These are phyloP conservation scores for Penicillium coprophilum DNA, from an alignment of 495 filamentous ascomycete species.

Conservation along the genomic window DNA sequence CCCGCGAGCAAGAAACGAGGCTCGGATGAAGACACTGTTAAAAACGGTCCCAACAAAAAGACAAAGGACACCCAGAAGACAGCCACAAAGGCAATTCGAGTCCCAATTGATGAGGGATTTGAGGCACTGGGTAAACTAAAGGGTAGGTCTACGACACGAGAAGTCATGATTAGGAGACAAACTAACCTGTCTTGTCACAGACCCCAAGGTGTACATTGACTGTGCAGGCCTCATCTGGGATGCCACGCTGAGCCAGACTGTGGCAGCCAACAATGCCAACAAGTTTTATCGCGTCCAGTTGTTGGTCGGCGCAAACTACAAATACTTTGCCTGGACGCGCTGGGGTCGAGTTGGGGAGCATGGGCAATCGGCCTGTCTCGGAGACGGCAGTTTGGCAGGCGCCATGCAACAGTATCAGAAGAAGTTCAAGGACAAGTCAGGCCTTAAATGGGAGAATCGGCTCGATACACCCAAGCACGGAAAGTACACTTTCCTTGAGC, in stretches of 20 bases:
- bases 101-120: conserved; percentile 54
- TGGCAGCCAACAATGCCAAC: conserved; percentile 60
- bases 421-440: conserved; percentile 79
- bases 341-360: conserved; percentile 79
- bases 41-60: conserved; percentile 30
- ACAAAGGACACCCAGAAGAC: conserved; percentile 47
- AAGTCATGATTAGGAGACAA: background rate
- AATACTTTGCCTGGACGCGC: conserved; percentile 62
- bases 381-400: conserved; percentile 34
- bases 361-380: conserved; percentile 57
- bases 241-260: conserved; percentile 51
- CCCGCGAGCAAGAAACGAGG: conserved; percentile 22
- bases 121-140: background rate
- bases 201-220: conserved; percentile 62
- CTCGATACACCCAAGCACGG: conserved; percentile 54
- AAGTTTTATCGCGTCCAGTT: conserved; percentile 71
- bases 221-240: conserved; percentile 60
- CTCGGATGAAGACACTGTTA: conserved; percentile 6
- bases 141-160: conserved; percentile 14
- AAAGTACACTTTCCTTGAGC: conserved; percentile 79
- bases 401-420: conserved; percentile 61
- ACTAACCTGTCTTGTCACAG: conserved; percentile 8
- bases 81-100: conserved; percentile 36
- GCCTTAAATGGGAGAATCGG: conserved; percentile 65
- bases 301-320: conserved; percentile 22